phyloP scores from a whole-genome alignment of 495 filamentous ascomycete genomes.

The Penicillium malachiteum region DNA sequence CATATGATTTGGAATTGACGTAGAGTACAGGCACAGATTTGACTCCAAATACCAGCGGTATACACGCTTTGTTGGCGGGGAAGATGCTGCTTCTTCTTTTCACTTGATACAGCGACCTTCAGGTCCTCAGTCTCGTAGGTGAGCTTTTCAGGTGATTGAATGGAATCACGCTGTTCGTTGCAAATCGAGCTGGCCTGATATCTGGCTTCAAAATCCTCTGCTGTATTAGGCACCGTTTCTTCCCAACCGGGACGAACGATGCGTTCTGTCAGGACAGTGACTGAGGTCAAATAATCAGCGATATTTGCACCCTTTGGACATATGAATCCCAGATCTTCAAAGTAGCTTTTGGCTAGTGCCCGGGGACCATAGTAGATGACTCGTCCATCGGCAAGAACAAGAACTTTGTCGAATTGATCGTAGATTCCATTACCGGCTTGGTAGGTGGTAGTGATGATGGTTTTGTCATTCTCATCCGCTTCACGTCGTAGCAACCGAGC shows the following conservation, averaged over 20 bases:
- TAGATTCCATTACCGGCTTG: conserved; percentile 78
- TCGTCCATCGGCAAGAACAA: conserved; percentile 74
- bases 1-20: conserved; percentile 41
- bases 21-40: conserved; percentile 56
- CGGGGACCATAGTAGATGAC: conserved; percentile 76
- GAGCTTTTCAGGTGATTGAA: conserved; percentile 52
- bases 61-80: conserved; percentile 45
- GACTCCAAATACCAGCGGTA: conserved; percentile 55
- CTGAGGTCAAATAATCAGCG: conserved; percentile 76
- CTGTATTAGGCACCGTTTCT: conserved; percentile 62
- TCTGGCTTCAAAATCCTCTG: conserved; percentile 69
- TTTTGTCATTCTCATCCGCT: conserved; percentile 63
- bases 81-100: conserved; percentile 54
- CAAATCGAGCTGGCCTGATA: conserved; percentile 72
- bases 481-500: conserved; percentile 64
- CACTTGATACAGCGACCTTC: conserved; percentile 42
- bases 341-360: conserved; percentile 61
- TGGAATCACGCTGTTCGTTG: conserved; percentile 59
- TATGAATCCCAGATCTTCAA: conserved; percentile 68
- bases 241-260: conserved; percentile 64
- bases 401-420: conserved; percentile 74
- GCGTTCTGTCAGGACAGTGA: conserved; percentile 70
- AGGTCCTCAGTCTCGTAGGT: conserved; percentile 42
- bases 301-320: conserved; percentile 69
- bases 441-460: conserved; percentile 75